Evolutionary conservation across 2,329 filamentous ascomycete genomes (phyloP).

Genomic region (Cladophialophora exuberans): DNA sequence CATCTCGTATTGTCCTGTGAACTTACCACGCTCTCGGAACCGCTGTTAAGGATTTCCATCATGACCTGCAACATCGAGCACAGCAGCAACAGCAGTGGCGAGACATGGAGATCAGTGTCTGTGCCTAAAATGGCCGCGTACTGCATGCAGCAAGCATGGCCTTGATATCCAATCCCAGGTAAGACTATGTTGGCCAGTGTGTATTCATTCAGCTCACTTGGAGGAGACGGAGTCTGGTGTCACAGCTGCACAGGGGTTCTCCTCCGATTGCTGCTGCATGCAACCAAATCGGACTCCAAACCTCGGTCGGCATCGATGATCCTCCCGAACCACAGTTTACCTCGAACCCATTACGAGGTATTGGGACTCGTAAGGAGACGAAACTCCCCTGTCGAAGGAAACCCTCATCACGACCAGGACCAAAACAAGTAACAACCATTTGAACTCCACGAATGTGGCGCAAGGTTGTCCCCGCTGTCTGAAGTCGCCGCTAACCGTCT

Average conservation of each 20-base stretch:
- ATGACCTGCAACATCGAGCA: no score
- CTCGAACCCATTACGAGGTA: neutral
- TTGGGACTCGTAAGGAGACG: slow-evolving; percentile 1
- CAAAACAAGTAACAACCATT: slow-evolving; percentile 3
- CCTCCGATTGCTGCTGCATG: neutral
- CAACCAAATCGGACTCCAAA: slow-evolving; percentile 17
- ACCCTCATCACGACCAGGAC: slow-evolving; percentile 9
- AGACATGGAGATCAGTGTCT: no score
- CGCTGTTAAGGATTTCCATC: no score
- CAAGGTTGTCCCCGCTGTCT: slow-evolving; percentile 17
- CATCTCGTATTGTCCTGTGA: no score
- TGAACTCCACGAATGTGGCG: slow-evolving; percentile 20
- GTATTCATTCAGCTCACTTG: no score
- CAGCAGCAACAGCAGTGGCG: no score
- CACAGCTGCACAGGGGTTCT: slow-evolving; percentile 1
- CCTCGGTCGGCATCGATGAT: slow-evolving; percentile 21
- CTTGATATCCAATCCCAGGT: neutral
- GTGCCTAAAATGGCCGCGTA: no score
- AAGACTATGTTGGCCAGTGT: no score
- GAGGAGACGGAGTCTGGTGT: neutral
- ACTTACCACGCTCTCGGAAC: no score
- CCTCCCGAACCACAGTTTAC: slow-evolving; percentile 25
- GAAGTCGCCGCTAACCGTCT: slow-evolving; percentile 22
- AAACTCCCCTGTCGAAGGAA: no score
- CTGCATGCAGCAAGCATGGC: neutral